Base-by-base conservation (phyloP, 2,329 filamentous ascomycete genomes). In the Fusarium nodosum region DNA sequence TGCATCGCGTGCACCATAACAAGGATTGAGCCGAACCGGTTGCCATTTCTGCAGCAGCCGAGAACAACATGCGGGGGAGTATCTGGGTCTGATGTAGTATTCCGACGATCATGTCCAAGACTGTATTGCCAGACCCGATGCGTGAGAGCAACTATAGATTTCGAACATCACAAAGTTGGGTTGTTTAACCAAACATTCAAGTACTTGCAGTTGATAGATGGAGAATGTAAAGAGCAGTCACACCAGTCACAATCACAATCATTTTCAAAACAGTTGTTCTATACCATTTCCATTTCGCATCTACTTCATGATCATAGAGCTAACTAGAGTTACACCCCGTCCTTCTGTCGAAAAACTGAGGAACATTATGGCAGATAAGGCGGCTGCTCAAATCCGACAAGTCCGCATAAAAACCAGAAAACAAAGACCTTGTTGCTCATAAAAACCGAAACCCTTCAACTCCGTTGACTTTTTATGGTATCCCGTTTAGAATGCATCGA, bases 401-500 rank as follows among this genome's bases (percentile, higher is more conserved):
- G 63, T 57, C 65, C 66, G 63, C 68, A 69, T 70, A 56, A 74
- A 78, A 79, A 76, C 72, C 70, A 75, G 72, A 77, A 76, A 69
- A 76, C 69, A 74, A 76, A 76, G 69, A 73, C 76, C 75, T 65
- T 75, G 60, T 71, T 76, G 77, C 75, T 77, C 74, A 73, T 72
- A 66, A 74, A 75, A 74, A 69, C 72, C 66, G 75, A 75, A 73
- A 75, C 75, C 76, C 73, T 78, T 76, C 79, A 82, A 82, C 81
- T 82, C 81, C 81, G 70, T 76, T 78, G 78, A 79, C 77, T 80
- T 81, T 81, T 81, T 71, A 64, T 73, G 77, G 77, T 79, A 76
- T 80, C 77, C 77, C 76, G 67, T 77, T 76, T 74, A 69, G 75
- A 70, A 53, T 69, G 61, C 46, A 57, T 69, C 18, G 65, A 62